Evolutionary conservation across 495 filamentous ascomycete genomes (phyloP).

Genomic region (Podospora tetraspora): DNA sequence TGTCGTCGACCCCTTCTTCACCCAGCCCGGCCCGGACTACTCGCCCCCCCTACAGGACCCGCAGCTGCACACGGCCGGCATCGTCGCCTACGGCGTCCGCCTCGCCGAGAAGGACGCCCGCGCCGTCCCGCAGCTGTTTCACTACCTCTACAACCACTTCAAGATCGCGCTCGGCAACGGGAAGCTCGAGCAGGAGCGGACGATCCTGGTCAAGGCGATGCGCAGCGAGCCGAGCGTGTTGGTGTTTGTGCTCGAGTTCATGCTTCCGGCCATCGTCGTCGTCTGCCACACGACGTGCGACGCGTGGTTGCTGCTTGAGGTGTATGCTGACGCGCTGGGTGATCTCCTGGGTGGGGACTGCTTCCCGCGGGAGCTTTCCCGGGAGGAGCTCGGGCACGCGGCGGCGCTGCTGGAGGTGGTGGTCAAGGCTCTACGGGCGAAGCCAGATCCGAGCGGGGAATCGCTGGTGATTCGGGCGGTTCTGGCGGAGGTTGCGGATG

Average conservation of each 20-base stretch:
- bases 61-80: conserved; percentile 42
- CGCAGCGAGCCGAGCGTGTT: conserved; percentile 30
- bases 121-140: conserved; percentile 43
- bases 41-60: conserved; percentile 46
- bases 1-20: conserved; percentile 43
- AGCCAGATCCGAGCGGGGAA: not conserved
- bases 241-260: conserved; percentile 38
- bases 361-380: not conserved
- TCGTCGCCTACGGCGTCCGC: conserved; percentile 45
- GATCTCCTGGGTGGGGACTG: not conserved
- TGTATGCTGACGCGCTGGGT: conserved; percentile 29
- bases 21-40: conserved; percentile 43
- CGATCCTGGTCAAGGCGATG: conserved; percentile 41
- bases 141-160: conserved; percentile 47
- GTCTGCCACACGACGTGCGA: conserved; percentile 18
- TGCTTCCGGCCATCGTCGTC: conserved; percentile 40
- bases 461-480: not conserved
- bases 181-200: conserved; percentile 33
- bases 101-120: conserved; percentile 38
- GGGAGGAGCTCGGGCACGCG: not conserved
- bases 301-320: conserved; percentile 37
- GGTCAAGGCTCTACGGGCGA: not conserved
- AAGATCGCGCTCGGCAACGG: conserved; percentile 42
- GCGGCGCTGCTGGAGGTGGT: not conserved
- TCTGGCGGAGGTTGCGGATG: conserved; percentile 10